Evolutionary conservation across 805 yeast genomes (phyloP).

Genomic region (Saccharomycopsis vini): DNA sequence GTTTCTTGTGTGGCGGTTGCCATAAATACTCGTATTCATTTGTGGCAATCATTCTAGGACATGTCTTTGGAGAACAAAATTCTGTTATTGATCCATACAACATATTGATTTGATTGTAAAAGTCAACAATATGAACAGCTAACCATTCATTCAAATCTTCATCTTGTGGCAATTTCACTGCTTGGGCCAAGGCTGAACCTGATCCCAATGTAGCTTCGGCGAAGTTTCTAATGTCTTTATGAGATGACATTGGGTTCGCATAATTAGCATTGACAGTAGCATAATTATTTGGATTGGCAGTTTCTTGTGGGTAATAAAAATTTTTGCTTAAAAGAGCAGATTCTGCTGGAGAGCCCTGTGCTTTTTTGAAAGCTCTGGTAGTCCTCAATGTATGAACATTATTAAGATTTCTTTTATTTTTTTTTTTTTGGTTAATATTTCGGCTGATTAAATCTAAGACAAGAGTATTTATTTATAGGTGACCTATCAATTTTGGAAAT

Average conservation of each 20-base stretch:
- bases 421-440: too few species aligned
- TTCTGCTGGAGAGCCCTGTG: slow-evolving; percentile 9
- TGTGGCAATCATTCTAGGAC: slow-evolving; percentile 97
- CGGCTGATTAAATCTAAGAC: too few species aligned
- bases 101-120: slow-evolving; percentile 94
- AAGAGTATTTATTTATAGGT: too few species aligned
- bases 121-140: slow-evolving; percentile 96
- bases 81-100: slow-evolving; percentile 91
- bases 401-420: too few species aligned
- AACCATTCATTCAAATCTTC: slow-evolving; percentile 92
- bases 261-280: slow-evolving; percentile 12
- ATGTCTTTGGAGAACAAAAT: slow-evolving; percentile 88
- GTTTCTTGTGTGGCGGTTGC: slow-evolving; percentile 76
- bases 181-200: slow-evolving; percentile 82
- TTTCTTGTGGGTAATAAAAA: slow-evolving; percentile 18
- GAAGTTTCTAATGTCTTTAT: slow-evolving; percentile 70
- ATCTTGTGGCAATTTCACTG: slow-evolving; percentile 87
- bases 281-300: slow-evolving; percentile 2
- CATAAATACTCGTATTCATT: slow-evolving; percentile 94
- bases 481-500: too few species aligned
- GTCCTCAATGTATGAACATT: slow-evolving; percentile 40
- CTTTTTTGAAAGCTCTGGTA: slow-evolving; percentile 38
- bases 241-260: slow-evolving; percentile 36
- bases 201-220: slow-evolving; percentile 96
- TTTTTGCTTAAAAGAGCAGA: slow-evolving; percentile 8